Percentiles rank a stretch among this genome's conserved stretches.
Evolutionary conservation across 805 yeast genomes (phyloP).

Genomic region (Metschnikowia matae): DNA sequence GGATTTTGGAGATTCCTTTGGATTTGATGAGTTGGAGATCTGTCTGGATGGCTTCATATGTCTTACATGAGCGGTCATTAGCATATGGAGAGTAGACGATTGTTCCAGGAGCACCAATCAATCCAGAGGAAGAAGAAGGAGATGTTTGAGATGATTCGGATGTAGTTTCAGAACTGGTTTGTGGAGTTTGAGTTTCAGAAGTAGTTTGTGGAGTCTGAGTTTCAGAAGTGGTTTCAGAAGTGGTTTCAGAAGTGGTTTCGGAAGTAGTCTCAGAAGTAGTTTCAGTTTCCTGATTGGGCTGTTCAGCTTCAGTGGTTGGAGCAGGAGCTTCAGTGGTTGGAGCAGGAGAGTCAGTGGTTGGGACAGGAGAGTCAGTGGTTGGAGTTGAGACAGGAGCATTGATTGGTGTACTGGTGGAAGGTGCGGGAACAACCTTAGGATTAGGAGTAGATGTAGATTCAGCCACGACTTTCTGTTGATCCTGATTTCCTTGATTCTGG

Average conservation of each 20-base stretch:
- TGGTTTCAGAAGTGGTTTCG: not conserved
- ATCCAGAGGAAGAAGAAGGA: constrained; percentile 11
- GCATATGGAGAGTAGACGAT: constrained; percentile 79
- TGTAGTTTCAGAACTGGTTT: not conserved
- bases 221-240: not conserved
- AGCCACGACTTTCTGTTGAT: too few species aligned
- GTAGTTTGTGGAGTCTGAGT: not conserved
- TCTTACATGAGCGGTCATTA: constrained; percentile 65
- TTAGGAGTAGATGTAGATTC: too few species aligned
- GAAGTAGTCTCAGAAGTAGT: not conserved
- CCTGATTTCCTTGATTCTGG: too few species aligned
- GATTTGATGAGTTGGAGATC: constrained; percentile 58
- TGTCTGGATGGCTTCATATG: constrained; percentile 43
- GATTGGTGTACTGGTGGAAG: too few species aligned
- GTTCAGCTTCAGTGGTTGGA: too few species aligned
- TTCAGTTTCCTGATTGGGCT: not conserved
- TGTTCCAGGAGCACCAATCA: constrained; percentile 46
- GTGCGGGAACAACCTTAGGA: too few species aligned
- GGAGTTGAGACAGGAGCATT: too few species aligned
- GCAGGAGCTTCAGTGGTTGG: too few species aligned
- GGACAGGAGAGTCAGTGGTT: too few species aligned
- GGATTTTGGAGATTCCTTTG: constrained; percentile 60
- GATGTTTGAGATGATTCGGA: not conserved
- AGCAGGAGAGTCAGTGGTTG: too few species aligned
- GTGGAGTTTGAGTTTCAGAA: not conserved